Conservation (phyloP, 1,284 basidiomycete species). For the Tilletiopsis washingtonensis region DNA sequence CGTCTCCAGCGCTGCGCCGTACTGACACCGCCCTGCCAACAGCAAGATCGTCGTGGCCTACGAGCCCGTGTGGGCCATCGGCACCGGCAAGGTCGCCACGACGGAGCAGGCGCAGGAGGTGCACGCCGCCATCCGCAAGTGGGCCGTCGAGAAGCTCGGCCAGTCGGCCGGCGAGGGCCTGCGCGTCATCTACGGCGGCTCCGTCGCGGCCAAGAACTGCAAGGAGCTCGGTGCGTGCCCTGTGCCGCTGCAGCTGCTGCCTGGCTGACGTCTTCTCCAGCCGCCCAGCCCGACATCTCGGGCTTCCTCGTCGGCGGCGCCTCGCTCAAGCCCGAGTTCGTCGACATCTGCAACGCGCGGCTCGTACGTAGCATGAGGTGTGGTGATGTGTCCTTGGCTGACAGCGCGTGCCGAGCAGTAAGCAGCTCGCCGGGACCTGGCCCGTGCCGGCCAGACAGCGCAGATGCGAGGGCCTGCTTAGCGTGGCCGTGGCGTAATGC, state of each 20-base stretch:
- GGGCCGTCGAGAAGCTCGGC: slow-evolving; percentile 63
- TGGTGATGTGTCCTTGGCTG: no score
- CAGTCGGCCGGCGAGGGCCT: slow-evolving; percentile 64
- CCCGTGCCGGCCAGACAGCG: no score
- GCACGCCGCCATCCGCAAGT: slow-evolving; percentile 74
- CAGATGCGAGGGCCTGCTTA: no score
- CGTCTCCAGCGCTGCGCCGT: no score
- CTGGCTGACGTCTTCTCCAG: not conserved
- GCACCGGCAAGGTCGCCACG: slow-evolving; percentile 91
- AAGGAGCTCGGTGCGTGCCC: slow-evolving; percentile 53
- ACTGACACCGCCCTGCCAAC: not conserved
- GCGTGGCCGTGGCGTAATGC: no score
- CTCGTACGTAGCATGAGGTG: no score
- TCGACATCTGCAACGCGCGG: slow-evolving; percentile 71
- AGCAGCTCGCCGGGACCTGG: no score
- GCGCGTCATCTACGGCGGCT: slow-evolving; percentile 92
- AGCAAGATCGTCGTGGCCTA: slow-evolving; percentile 80
- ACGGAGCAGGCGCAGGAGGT: slow-evolving; percentile 82
- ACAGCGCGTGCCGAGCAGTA: no score
- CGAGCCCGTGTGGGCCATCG: slow-evolving; percentile 87
- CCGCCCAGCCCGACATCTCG: slow-evolving; percentile 70
- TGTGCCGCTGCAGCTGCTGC: not conserved
- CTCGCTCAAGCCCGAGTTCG: slow-evolving; percentile 81
- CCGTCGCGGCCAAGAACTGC: slow-evolving; percentile 79
- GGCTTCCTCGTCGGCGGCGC: slow-evolving; percentile 99